Evolutionary conservation across 2,329 filamentous ascomycete species (phyloP), one percentile per base, ranked within the genome.

Genomic region (Bertia moriformis): DNA sequence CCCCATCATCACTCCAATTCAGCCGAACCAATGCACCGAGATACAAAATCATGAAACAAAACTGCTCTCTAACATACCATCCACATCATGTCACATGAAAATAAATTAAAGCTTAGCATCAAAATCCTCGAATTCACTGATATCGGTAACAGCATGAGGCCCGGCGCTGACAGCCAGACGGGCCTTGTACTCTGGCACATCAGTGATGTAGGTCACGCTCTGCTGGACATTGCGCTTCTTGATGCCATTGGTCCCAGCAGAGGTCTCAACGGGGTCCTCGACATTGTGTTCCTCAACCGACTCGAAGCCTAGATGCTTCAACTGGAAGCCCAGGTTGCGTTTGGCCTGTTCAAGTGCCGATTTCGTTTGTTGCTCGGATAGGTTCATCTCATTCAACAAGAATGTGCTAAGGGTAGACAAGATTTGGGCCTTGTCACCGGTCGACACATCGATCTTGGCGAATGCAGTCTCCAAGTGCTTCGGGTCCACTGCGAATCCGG

Each of bases 61-160:
- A 10, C 24, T 10, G 10, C 10, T n/a, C 10, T 29, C 24, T 29
- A 29, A 10, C 10, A 29, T n/a, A 29, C 10, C 10, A 10, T 10
- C 24, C 24, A 10, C 10, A 29, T 10, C 10, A 29, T 29, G 10
- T 10, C n/a, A 29, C 24, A 29, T 29, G 10, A 10, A n/a, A 29
- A 29, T 10, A 29, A 10, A 10, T 35, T 15, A 35, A 7, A 35
- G 32, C 32, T 35, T 35, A 7, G 32, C 32, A 18, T 35, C 32
- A 18, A 35, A 35, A 35, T 35, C 32, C 15, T 35, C 32, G 17
- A 35, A 35, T 15, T 35, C 32, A 15, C 10, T 35, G 15, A 35
- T 7, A 35, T 35, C 32, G 15, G 32, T 12, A 7, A 35, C 32
- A 7, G 32, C 10, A 15, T 7, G 7, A 7, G 32, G 32, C 7